A percentile compares a stretch with the other conserved stretches of the same genome.
These are phyloP conservation scores for Kwoniella dendrophila DNA, from an alignment of 768 basidiomycete genomes.

Conservation along the genomic window DNA sequence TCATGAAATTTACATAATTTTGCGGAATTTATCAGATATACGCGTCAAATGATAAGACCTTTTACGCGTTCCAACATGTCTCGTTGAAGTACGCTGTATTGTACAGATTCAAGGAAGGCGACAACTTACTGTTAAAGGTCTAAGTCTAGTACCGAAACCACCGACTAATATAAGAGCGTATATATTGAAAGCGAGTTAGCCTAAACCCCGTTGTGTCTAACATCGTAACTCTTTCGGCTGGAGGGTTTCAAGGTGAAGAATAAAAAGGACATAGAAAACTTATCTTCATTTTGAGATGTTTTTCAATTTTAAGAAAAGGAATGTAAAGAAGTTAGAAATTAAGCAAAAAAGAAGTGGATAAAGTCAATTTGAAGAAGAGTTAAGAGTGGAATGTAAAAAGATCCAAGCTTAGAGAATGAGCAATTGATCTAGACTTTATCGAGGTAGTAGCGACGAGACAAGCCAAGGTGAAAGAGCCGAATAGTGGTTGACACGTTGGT, in stretches of 20 bases:
- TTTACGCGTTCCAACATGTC: conserved; percentile 1
- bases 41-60: neutral
- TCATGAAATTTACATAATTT: neutral
- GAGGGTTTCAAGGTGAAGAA: neutral
- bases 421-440: neutral
- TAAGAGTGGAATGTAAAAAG: neutral
- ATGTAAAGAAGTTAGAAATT: conserved; percentile 6
- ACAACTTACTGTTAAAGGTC: conserved; percentile 58
- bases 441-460: neutral
- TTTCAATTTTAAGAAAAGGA: conserved; percentile 3
- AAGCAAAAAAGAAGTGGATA: neutral
- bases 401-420: neutral
- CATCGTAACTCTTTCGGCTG: neutral
- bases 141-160: conserved; percentile 61
- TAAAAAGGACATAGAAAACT: conserved; percentile 20
- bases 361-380: conserved; percentile 5
- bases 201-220: neutral
- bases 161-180: conserved; percentile 60
- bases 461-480: neutral
- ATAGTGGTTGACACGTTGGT: conserved; percentile 4
- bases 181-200: conserved; percentile 17
- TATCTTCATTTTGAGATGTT: conserved; percentile 49
- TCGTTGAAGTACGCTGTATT: no score
- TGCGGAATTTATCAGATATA: neutral
- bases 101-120: neutral